Percentiles rank a stretch among this genome's conserved stretches.
phyloP scores from a whole-genome alignment of 768 basidiomycete species.

The Serendipita indica region DNA sequence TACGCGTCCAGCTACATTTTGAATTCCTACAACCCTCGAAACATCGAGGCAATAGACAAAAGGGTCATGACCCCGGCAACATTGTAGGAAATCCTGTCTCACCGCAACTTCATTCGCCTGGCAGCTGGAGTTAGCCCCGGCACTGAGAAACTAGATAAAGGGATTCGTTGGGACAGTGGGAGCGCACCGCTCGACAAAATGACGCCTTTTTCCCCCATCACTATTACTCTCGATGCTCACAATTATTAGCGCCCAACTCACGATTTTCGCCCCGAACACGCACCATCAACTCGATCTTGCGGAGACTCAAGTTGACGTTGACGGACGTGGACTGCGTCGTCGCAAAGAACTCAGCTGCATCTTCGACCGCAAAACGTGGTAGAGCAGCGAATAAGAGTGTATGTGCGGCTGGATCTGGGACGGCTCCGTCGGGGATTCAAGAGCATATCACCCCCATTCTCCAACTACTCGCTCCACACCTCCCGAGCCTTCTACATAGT shows the following conservation, averaged over 20 bases:
- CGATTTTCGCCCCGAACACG: slow-evolving; percentile 86
- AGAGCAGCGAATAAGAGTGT: slow-evolving; percentile 32
- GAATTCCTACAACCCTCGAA: too few species aligned
- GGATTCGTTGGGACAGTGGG: slow-evolving; percentile 68
- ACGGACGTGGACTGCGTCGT: slow-evolving; percentile 82
- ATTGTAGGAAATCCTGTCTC: neutral
- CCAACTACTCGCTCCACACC: slow-evolving; percentile 27
- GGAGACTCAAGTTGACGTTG: slow-evolving; percentile 80
- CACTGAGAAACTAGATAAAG: slow-evolving; percentile 77
- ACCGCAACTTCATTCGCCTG: neutral
- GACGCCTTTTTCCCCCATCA: slow-evolving; percentile 55
- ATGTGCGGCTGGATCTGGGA: slow-evolving; percentile 12
- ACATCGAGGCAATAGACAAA: too few species aligned
- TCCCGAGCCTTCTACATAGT: slow-evolving; percentile 49
- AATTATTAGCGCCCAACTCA: slow-evolving; percentile 70
- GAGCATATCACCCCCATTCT: slow-evolving; percentile 33
- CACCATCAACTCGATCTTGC: slow-evolving; percentile 88
- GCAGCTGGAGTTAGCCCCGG: slow-evolving; percentile 26
- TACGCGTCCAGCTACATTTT: too few species aligned
- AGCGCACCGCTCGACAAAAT: slow-evolving; percentile 67
- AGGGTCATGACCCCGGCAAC: too few species aligned
- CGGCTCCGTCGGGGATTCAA: slow-evolving; percentile 23
- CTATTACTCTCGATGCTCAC: slow-evolving; percentile 68
- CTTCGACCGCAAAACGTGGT: slow-evolving; percentile 30
- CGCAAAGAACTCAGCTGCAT: slow-evolving; percentile 12